Conservation (phyloP, 768 basidiomycete species). For the Tulasnella sp. region DNA sequence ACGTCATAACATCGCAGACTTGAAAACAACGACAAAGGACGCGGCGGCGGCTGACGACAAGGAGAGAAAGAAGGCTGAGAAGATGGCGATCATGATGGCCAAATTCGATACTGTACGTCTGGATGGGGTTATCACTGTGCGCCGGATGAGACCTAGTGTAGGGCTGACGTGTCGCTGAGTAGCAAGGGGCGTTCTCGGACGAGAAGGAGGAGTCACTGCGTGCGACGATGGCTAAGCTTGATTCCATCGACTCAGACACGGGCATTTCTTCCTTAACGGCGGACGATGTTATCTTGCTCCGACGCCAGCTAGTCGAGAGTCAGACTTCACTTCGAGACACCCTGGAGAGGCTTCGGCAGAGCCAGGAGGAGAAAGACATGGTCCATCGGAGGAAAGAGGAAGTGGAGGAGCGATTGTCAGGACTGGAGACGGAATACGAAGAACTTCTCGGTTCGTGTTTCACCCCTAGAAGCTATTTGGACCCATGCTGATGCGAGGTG, state of each 20-base stretch:
- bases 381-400: conserved; percentile 73
- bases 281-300: conserved; percentile 70
- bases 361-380: conserved; percentile 88
- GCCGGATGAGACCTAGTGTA: neutral
- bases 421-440: conserved; percentile 89
- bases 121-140: neutral
- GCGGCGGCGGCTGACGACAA: conserved; percentile 92
- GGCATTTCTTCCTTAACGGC: conserved; percentile 47
- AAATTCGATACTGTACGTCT: conserved; percentile 83
- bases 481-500: conserved; percentile 17
- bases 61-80: conserved; percentile 97
- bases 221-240: conserved; percentile 70
- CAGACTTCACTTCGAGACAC: conserved; percentile 80
- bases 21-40: conserved; percentile 73
- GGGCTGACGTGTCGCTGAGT: conserved; percentile 39
- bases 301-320: conserved; percentile 80
- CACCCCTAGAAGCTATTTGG: too few relatives aligned
- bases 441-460: conserved; percentile 74
- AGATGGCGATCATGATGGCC: conserved; percentile 94
- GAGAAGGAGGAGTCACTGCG: conserved; percentile 89
- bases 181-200: conserved; percentile 63
- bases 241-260: conserved; percentile 57
- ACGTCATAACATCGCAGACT: conserved; percentile 61
- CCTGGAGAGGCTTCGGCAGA: conserved; percentile 76
- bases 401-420: conserved; percentile 65